Evolutionary conservation across 2,329 filamentous ascomycete genomes (phyloP).

Genomic region (Colletotrichum tamarilloi): DNA sequence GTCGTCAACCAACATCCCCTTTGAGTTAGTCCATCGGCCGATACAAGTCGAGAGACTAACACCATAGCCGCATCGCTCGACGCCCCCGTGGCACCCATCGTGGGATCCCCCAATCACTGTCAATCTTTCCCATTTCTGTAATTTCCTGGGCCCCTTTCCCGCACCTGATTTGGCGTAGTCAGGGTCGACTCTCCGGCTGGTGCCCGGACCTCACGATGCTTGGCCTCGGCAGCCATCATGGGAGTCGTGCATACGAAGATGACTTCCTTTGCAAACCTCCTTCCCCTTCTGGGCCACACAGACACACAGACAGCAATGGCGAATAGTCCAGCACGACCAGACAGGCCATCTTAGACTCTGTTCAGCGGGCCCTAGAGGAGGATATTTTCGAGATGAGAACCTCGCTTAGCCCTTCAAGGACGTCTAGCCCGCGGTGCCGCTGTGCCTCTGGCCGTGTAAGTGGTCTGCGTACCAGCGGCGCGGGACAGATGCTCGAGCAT

Average conservation of each 20-base stretch:
- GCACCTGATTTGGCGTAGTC: constrained; percentile 14
- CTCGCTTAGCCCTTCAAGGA: background rate
- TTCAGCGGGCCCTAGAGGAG: background rate
- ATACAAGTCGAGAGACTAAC: background rate
- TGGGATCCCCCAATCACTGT: constrained; percentile 29
- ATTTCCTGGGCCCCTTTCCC: constrained; percentile 30
- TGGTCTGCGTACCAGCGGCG: background rate
- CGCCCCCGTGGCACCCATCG: constrained; percentile 22
- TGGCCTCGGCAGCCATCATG: constrained; percentile 6
- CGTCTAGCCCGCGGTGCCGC: background rate
- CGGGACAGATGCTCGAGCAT: background rate
- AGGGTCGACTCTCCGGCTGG: constrained; percentile 1
- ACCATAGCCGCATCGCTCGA: background rate
- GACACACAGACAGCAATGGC: background rate
- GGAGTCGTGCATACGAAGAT: constrained; percentile 4
- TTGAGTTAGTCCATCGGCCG: constrained; percentile 22
- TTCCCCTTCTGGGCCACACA: constrained; percentile 8
- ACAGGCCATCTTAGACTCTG: background rate
- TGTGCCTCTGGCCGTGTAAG: constrained; percentile 1
- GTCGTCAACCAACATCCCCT: background rate
- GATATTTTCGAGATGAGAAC: background rate
- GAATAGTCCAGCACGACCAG: background rate
- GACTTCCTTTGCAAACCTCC: background rate
- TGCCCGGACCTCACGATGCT: constrained; percentile 24
- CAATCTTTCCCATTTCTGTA: constrained; percentile 28